These are phyloP conservation scores for Verticillium albo-atrum DNA, from an alignment of 2,329 filamentous ascomycete genomes.

Conservation along the genomic window DNA sequence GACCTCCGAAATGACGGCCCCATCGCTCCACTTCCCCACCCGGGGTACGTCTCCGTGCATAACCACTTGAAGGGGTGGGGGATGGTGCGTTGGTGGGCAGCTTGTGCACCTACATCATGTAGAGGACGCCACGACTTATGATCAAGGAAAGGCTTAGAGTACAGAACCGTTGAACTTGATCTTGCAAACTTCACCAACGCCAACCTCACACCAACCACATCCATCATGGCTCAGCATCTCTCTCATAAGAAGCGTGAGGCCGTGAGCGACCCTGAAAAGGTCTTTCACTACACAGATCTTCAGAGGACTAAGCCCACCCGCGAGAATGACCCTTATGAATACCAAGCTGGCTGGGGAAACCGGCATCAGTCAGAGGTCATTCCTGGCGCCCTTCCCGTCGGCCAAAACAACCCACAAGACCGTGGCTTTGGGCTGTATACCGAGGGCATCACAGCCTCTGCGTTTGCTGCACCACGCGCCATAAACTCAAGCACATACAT, in stretches of 20 bases:
- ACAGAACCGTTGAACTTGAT: too few species aligned
- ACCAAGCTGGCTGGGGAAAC: conserved; percentile 53
- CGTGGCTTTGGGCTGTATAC: conserved; percentile 32
- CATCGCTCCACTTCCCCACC: not conserved
- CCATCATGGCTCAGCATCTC: not conserved
- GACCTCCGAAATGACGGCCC: not conserved
- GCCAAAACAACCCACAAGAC: conserved; percentile 38
- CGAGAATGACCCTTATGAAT: conserved; percentile 41
- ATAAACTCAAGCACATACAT: conserved; percentile 26
- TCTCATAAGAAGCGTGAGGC: conserved; percentile 19
- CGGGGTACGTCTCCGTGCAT: not conserved
- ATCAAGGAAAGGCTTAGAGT: too few species aligned
- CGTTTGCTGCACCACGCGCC: conserved; percentile 23
- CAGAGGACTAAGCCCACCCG: conserved; percentile 46
- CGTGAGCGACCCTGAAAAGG: conserved; percentile 39
- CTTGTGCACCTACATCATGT: too few species aligned
- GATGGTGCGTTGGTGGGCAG: not conserved
- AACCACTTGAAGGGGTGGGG: not conserved
- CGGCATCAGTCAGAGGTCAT: conserved; percentile 39
- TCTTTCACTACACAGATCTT: conserved; percentile 57
- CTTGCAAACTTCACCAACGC: not conserved
- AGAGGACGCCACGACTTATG: too few species aligned
- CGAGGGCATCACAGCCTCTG: conserved; percentile 37
- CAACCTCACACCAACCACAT: not conserved
- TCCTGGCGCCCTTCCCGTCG: conserved; percentile 39